Percentiles rank a stretch among this genome's conserved stretches.
Conservation (phyloP, 2,329 filamentous ascomycete species). For the Dendryphion nanum region DNA sequence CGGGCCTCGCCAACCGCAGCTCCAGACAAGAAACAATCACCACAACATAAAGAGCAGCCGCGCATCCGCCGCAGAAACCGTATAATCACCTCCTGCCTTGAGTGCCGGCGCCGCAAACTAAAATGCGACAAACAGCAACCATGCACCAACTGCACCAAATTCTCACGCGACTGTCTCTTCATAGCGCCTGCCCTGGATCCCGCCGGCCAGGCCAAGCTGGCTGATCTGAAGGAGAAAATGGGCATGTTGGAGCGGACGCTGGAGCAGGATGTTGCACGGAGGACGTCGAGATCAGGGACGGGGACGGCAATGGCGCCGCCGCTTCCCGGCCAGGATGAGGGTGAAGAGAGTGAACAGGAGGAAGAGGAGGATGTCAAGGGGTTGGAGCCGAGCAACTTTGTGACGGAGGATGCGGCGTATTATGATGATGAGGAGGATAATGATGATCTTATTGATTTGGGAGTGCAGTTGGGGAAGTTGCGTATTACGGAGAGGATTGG, state of each 20-base stretch:
- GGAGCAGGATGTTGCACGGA: constrained; percentile 64
- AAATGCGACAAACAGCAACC: constrained; percentile 74
- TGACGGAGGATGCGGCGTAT: constrained; percentile 65
- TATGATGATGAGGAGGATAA: constrained; percentile 64
- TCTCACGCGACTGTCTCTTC: constrained; percentile 58
- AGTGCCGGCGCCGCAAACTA: constrained; percentile 66
- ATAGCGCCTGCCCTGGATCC: constrained; percentile 68
- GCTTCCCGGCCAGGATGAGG: constrained; percentile 43
- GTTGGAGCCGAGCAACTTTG: constrained; percentile 62
- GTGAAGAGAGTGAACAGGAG: constrained; percentile 58
- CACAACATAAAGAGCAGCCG: constrained; percentile 20
- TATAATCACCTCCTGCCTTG: constrained; percentile 39
- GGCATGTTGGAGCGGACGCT: constrained; percentile 68
- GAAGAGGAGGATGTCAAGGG: constrained; percentile 55
- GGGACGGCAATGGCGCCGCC: constrained; percentile 3
- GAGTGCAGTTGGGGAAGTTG: constrained; percentile 69
- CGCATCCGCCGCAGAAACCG: constrained; percentile 38
- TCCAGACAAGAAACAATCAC: constrained; percentile 12
- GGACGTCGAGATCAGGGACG: constrained; percentile 12
- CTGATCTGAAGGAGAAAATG: constrained; percentile 77
- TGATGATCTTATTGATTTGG: constrained; percentile 70
- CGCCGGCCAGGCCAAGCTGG: constrained; percentile 66
- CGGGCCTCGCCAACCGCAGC: constrained; percentile 4
- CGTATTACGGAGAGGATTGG: constrained; percentile 72
- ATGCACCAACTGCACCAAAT: constrained; percentile 64